These are phyloP conservation scores for Priceomyces melissophilus DNA, from an alignment of 805 yeast genomes.

Conservation along the genomic window DNA sequence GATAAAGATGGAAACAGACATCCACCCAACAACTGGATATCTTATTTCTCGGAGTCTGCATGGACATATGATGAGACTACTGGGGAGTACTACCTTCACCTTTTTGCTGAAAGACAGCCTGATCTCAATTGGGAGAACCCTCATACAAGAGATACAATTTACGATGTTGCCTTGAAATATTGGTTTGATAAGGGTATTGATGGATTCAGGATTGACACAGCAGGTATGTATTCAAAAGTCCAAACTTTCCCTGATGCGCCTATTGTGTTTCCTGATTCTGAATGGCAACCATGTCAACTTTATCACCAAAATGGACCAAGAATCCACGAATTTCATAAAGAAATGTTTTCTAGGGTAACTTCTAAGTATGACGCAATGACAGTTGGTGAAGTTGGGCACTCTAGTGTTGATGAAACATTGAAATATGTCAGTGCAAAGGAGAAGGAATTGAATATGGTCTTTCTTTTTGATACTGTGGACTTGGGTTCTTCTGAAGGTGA, in stretches of 20 bases:
- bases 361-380: slow-evolving; percentile 51
- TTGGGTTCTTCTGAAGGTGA: slow-evolving; percentile 37
- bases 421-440: slow-evolving; percentile 41
- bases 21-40: slow-evolving; percentile 58
- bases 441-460: slow-evolving; percentile 37
- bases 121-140: slow-evolving; percentile 61
- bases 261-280: slow-evolving; percentile 35
- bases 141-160: slow-evolving; percentile 34
- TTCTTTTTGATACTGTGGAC: slow-evolving; percentile 30
- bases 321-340: slow-evolving; percentile 56
- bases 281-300: slow-evolving; percentile 36
- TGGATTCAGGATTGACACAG: slow-evolving; percentile 59
- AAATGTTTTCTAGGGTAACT: slow-evolving; percentile 42
- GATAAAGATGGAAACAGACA: slow-evolving; percentile 47
- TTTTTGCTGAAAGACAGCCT: slow-evolving; percentile 55
- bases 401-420: slow-evolving; percentile 39
- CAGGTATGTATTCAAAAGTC: slow-evolving; percentile 50
- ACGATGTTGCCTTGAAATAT: slow-evolving; percentile 45
- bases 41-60: slow-evolving; percentile 52
- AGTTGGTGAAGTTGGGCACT: slow-evolving; percentile 55
- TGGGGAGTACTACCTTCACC: slow-evolving; percentile 53
- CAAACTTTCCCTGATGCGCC: slow-evolving; percentile 49
- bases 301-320: slow-evolving; percentile 47
- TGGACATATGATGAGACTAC: slow-evolving; percentile 56
- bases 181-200: slow-evolving; percentile 58